Percentiles rank a stretch among this genome's conserved stretches.
These are phyloP conservation scores for Calamus simplicifolius DNA, from an alignment of 176 grass and related monocot species.

Conservation along the genomic window DNA sequence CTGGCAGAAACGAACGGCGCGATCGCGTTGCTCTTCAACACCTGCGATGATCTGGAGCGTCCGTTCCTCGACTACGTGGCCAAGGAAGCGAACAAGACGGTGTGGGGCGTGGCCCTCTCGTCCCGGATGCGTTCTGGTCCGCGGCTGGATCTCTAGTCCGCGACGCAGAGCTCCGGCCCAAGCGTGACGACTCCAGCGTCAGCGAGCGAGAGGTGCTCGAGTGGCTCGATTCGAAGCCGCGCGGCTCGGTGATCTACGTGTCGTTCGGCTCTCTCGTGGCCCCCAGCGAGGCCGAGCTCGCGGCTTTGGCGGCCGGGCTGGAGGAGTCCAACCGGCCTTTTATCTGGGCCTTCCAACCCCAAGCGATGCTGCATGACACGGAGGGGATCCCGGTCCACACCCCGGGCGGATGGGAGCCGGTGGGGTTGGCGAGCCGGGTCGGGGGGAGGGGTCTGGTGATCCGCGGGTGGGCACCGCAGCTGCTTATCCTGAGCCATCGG, in stretches of 20 bases:
- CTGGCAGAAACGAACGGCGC: slow-evolving; percentile 13
- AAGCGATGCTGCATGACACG: slow-evolving; percentile 16
- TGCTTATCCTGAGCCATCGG: slow-evolving; percentile 14
- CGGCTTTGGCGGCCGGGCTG: slow-evolving; percentile 22
- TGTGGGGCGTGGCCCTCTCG: slow-evolving; percentile 30
- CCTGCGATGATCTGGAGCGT: slow-evolving; percentile 30
- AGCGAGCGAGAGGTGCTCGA: slow-evolving; percentile 15
- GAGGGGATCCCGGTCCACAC: slow-evolving; percentile 9
- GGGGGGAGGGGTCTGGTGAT: slow-evolving; percentile 28
- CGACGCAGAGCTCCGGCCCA: slow-evolving; percentile 18
- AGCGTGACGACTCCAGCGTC: neutral
- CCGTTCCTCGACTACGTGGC: slow-evolving; percentile 30
- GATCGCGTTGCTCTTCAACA: slow-evolving; percentile 28
- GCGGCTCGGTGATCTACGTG: slow-evolving; percentile 27
- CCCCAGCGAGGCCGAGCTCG: slow-evolving; percentile 30
- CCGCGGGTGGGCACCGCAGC: slow-evolving; percentile 13
- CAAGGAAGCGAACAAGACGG: slow-evolving; percentile 14
- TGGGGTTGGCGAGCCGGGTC: slow-evolving; percentile 11
- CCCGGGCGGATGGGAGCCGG: neutral
- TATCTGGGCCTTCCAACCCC: slow-evolving; percentile 27
- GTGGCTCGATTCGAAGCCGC: slow-evolving; percentile 33
- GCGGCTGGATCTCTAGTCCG: slow-evolving; percentile 18
- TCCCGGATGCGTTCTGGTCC: slow-evolving; percentile 30
- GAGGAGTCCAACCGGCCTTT: slow-evolving; percentile 19
- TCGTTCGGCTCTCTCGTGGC: slow-evolving; percentile 33